These are phyloP conservation scores for Mycena vitilis DNA, from an alignment of 768 basidiomycete species.

Conservation along the genomic window DNA sequence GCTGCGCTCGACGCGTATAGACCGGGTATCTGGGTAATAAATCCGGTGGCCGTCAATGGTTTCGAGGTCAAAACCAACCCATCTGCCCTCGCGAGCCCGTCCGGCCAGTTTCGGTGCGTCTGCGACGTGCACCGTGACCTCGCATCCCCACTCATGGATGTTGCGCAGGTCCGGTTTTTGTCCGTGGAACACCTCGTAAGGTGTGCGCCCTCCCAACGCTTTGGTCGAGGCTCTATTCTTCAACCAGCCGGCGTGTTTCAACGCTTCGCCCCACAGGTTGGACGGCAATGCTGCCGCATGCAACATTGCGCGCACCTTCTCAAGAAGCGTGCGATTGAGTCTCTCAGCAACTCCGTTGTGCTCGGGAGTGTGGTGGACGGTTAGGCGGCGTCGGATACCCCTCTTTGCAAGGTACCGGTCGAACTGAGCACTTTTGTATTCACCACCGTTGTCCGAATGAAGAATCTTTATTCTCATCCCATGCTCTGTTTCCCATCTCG, in stretches of 20 bases:
- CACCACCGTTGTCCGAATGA: constrained; percentile 44
- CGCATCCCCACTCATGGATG: background rate
- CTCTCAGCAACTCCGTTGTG: constrained; percentile 54
- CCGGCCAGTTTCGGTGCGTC: background rate
- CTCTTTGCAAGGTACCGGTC: constrained; percentile 33
- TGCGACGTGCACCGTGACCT: background rate
- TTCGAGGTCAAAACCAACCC: background rate
- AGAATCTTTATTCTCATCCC: constrained; percentile 41
- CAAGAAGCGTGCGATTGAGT: constrained; percentile 45
- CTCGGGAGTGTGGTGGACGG: constrained; percentile 43
- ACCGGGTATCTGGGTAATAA: background rate
- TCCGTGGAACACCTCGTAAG: background rate
- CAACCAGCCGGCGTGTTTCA: constrained; percentile 41
- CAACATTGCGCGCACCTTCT: constrained; percentile 46
- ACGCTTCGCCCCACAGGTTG: constrained; percentile 48
- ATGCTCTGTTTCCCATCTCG: constrained; percentile 41
- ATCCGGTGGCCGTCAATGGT: background rate
- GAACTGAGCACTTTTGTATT: constrained; percentile 44
- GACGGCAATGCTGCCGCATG: constrained; percentile 40
- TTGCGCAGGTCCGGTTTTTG: background rate
- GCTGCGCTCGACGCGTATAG: constrained; percentile 23
- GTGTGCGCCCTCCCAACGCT: background rate
- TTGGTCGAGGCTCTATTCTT: constrained; percentile 38
- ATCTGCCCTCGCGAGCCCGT: background rate
- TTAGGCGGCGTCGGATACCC: constrained; percentile 37